Percentiles rank a stretch among this genome's conserved stretches.
These are phyloP conservation scores for Neoarthrinium moseri DNA, from an alignment of 2,329 filamentous ascomycete species.

Conservation along the genomic window DNA sequence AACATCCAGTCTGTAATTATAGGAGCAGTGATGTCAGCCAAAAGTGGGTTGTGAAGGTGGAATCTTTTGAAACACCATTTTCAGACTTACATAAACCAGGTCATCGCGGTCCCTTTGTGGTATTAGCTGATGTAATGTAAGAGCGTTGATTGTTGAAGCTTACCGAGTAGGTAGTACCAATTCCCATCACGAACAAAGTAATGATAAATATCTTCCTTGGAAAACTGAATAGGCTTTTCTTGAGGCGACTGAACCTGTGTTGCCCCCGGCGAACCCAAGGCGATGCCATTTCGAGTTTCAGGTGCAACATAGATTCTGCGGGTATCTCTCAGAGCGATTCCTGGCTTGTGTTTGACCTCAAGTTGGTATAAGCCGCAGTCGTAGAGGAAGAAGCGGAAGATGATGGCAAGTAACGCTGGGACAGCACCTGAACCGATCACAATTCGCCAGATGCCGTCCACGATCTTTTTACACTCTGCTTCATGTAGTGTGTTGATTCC, in stretches of 20 bases:
- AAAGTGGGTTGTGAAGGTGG: constrained; percentile 6
- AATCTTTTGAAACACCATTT: constrained; percentile 12
- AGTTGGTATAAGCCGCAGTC: constrained; percentile 65
- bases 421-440: constrained; percentile 65
- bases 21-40: background rate
- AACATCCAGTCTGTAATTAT: constrained; percentile 43
- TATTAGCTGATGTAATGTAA: background rate
- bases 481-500: constrained; percentile 41
- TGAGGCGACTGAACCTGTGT: constrained; percentile 18
- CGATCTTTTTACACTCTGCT: constrained; percentile 41
- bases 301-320: constrained; percentile 54
- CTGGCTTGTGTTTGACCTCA: constrained; percentile 62
- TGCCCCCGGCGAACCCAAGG: constrained; percentile 29
- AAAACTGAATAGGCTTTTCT: constrained; percentile 47
- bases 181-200: constrained; percentile 50
- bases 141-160: background rate
- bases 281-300: constrained; percentile 28
- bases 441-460: constrained; percentile 66
- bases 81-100: constrained; percentile 14
- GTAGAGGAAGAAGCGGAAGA: constrained; percentile 66
- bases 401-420: constrained; percentile 61
- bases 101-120: constrained; percentile 12
- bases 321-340: constrained; percentile 57
- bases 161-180: constrained; percentile 41
- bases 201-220: constrained; percentile 43